Conservation (phyloP, 1,284 basidiomycete species). For the Cryptococcus maquisensis region DNA sequence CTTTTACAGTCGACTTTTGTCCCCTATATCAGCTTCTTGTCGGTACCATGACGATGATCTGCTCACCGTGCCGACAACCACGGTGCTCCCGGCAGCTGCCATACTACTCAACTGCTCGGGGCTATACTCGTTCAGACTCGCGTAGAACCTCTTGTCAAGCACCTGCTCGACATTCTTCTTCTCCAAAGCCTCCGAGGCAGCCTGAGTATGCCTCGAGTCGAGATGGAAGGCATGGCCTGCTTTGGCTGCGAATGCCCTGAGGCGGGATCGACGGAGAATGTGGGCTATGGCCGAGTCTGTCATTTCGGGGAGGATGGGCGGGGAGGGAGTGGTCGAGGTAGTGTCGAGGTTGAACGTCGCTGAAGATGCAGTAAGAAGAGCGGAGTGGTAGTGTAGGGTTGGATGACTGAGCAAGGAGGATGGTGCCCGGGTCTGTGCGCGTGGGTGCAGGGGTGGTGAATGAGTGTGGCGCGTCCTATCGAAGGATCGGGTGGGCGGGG, state of each 20-base stretch:
- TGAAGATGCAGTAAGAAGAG: not conserved
- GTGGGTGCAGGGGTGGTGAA: not conserved
- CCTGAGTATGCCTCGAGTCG: constrained; percentile 1
- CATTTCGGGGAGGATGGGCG: constrained; percentile 4
- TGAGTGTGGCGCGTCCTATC: not conserved
- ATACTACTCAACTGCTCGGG: constrained; percentile 6
- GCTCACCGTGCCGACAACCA: not conserved
- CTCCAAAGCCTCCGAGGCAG: not conserved
- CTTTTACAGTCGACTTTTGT: not conserved
- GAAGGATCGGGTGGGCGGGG: not conserved
- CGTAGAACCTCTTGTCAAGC: constrained; percentile 8
- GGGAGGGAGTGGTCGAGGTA: not conserved
- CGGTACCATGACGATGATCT: not conserved
- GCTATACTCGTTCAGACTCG: constrained; percentile 8
- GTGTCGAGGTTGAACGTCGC: not conserved
- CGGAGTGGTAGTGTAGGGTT: not conserved
- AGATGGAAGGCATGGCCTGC: constrained; percentile 10
- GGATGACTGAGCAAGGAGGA: constrained; percentile 2
- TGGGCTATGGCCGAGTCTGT: constrained; percentile 10
- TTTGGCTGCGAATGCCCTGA: constrained; percentile 15
- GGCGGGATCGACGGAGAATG: constrained; percentile 19
- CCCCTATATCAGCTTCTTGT: not conserved
- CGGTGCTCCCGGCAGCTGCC: constrained; percentile 1
- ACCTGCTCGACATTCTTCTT: not conserved
- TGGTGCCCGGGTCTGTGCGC: not conserved